Conservation (phyloP, 805 yeast genomes). For the Kuraishia ogatae region DNA sequence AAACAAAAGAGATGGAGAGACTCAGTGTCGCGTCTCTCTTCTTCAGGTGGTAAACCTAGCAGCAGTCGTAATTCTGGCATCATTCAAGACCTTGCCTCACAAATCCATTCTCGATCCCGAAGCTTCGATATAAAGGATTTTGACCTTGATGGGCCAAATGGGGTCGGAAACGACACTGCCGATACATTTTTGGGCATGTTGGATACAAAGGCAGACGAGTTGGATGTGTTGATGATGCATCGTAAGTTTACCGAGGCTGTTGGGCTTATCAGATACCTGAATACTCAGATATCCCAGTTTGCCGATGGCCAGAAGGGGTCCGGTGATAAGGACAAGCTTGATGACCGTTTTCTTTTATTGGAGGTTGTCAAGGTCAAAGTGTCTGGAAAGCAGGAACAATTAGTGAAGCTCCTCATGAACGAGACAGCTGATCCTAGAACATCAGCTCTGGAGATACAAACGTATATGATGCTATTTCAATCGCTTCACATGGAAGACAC, state of each 20-base stretch:
- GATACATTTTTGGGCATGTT: conserved; percentile 8
- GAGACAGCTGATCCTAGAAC: conserved; percentile 23
- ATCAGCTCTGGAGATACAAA: conserved; percentile 10
- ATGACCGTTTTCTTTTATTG: conserved; percentile 24
- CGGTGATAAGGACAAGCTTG: not conserved
- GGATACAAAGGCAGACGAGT: conserved; percentile 41
- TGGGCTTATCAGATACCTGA: conserved; percentile 16
- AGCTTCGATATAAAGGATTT: conserved; percentile 32
- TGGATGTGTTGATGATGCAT: conserved; percentile 41
- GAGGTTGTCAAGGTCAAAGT: conserved; percentile 9
- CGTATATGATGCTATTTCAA: conserved; percentile 20
- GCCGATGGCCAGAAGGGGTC: not conserved
- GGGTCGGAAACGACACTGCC: not conserved
- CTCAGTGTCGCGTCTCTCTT: conserved; percentile 32
- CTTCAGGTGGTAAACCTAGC: conserved; percentile 6
- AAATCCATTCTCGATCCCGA: conserved; percentile 52
- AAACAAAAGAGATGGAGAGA: conserved; percentile 34
- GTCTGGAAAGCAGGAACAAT: conserved; percentile 10
- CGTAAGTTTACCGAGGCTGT: conserved; percentile 36
- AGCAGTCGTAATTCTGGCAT: conserved; percentile 26
- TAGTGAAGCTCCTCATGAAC: conserved; percentile 7
- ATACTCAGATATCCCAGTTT: conserved; percentile 12
- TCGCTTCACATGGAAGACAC: conserved; percentile 34
- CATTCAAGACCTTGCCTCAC: conserved; percentile 49
- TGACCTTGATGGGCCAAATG: conserved; percentile 3